Evolutionary conservation across 2,329 filamentous ascomycete species (phyloP).

Genomic region (Cytospora leucostoma): DNA sequence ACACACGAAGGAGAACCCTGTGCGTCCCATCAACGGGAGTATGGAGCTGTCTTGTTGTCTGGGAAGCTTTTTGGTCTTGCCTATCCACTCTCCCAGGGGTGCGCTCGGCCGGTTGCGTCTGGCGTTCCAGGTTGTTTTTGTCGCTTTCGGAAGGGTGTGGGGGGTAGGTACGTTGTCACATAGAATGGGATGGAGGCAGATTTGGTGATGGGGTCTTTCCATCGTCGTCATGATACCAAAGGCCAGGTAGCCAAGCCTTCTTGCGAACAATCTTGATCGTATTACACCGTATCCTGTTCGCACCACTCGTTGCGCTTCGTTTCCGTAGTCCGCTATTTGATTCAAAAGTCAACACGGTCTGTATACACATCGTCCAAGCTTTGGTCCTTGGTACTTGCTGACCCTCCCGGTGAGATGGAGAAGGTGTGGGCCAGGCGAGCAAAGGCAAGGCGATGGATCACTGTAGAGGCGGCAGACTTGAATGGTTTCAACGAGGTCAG

Average conservation of each 20-base stretch:
- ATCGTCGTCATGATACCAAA: not conserved
- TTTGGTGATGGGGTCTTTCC: not conserved
- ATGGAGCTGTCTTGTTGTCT: not conserved
- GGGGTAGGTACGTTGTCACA: not conserved
- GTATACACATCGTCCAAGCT: no score
- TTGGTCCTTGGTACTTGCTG: no score
- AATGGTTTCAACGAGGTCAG: not conserved
- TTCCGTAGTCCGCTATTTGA: not conserved
- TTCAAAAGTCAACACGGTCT: no score
- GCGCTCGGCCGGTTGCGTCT: not conserved
- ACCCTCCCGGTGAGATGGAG: no score
- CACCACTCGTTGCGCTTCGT: not conserved
- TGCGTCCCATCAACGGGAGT: not conserved
- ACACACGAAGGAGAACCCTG: not conserved
- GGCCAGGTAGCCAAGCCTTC: not conserved
- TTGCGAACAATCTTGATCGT: not conserved
- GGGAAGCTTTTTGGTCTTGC: not conserved
- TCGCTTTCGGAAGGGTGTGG: not conserved
- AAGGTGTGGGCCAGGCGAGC: no score
- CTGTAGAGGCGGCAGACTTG: no score
- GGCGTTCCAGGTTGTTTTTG: not conserved
- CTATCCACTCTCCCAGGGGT: not conserved
- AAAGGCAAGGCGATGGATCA: no score
- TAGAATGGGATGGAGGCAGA: not conserved
- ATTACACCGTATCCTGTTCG: not conserved